Conservation (phyloP, 2,329 filamentous ascomycete genomes). For the Claviceps africana region DNA sequence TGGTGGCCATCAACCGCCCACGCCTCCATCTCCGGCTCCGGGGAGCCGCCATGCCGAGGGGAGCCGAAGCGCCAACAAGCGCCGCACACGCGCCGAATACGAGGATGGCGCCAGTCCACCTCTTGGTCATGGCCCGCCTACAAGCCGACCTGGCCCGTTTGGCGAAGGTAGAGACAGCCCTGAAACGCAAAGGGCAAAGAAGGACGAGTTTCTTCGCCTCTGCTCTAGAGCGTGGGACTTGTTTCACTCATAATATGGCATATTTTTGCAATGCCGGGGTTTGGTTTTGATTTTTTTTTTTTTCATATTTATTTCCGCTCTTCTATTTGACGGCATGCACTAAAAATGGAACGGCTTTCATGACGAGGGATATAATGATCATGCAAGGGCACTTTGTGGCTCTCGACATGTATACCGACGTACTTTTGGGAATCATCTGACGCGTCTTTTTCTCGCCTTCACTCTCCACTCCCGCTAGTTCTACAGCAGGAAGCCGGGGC, state of each 20-base stretch:
- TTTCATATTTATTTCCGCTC: background rate
- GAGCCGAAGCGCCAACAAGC: constrained; percentile 48
- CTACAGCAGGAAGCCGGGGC: too few relatives aligned
- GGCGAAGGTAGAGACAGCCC: constrained; percentile 71
- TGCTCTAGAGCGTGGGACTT: constrained; percentile 91
- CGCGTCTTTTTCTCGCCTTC: too few relatives aligned
- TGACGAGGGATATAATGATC: too few relatives aligned
- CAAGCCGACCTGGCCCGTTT: constrained; percentile 54
- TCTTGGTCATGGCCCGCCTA: constrained; percentile 56
- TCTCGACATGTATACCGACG: too few relatives aligned
- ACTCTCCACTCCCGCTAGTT: too few relatives aligned
- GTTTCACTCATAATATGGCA: constrained; percentile 63
- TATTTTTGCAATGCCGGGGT: background rate
- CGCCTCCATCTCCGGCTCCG: constrained; percentile 67
- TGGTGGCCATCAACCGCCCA: constrained; percentile 82
- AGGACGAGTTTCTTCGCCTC: constrained; percentile 77
- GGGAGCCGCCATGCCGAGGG: constrained; percentile 32
- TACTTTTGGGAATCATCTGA: too few relatives aligned
- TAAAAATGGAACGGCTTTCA: too few relatives aligned
- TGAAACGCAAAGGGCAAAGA: constrained; percentile 72
- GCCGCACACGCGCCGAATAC: constrained; percentile 78
- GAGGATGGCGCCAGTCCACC: constrained; percentile 85
- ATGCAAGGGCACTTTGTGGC: too few relatives aligned
- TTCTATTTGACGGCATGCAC: too few relatives aligned
- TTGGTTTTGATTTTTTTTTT: too few relatives aligned